A percentile compares a stretch with the other conserved stretches of the same genome.
phyloP scores from a whole-genome alignment of 495 filamentous ascomycete genomes.

The Neurospora sp. region DNA sequence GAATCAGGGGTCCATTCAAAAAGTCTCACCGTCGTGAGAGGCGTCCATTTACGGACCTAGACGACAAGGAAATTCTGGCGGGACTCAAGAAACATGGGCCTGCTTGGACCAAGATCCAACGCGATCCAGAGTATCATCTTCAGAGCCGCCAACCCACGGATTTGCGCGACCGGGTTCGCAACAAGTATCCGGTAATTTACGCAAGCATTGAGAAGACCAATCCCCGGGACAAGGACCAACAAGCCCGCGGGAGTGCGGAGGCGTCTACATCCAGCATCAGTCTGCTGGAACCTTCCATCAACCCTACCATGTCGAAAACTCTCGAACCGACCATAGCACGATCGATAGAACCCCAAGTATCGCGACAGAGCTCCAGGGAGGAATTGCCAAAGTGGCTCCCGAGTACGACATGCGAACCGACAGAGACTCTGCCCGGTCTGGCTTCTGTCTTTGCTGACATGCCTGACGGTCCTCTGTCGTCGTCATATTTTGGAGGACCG shows the following conservation, averaged over 20 bases:
- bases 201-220: constrained; percentile 45
- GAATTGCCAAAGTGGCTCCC: constrained; percentile 28
- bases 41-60: constrained; percentile 59
- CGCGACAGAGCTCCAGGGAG: constrained; percentile 30
- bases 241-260: constrained; percentile 4
- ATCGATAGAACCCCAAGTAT: constrained; percentile 27
- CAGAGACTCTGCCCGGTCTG: constrained; percentile 20
- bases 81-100: constrained; percentile 69
- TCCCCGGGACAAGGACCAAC: constrained; percentile 27
- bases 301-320: constrained; percentile 25
- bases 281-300: constrained; percentile 32
- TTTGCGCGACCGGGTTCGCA: constrained; percentile 72
- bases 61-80: constrained; percentile 67
- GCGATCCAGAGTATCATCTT: constrained; percentile 58
- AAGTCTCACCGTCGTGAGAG: constrained; percentile 44
- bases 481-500: constrained; percentile 1
- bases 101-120: constrained; percentile 70
- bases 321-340: constrained; percentile 20
- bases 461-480: constrained; percentile 5
- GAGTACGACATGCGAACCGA: constrained; percentile 18
- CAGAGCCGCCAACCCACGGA: constrained; percentile 63
- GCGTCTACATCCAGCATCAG: constrained; percentile 12
- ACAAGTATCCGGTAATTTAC: constrained; percentile 59
- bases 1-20: constrained; percentile 44
- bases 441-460: constrained; percentile 9